Conservation (phyloP, 1,139 yeast species). For the Hanseniaspora gamundiae region DNA sequence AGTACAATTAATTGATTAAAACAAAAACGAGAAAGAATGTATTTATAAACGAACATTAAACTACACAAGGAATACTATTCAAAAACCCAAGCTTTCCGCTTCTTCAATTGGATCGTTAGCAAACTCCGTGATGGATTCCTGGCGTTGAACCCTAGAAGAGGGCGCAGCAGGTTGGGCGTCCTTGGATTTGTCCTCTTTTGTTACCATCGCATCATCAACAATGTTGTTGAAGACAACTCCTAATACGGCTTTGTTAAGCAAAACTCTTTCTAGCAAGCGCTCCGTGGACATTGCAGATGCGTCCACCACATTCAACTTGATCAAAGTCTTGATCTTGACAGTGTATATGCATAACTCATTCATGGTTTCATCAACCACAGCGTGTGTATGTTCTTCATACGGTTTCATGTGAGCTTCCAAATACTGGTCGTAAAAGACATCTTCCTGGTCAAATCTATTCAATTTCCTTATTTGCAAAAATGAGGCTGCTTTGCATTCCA, state of each 20-base stretch:
- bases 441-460: conserved; percentile 11
- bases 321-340: conserved; percentile 37
- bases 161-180: not conserved
- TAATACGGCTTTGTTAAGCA: conserved; percentile 35
- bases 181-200: not conserved
- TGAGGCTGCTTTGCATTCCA: conserved; percentile 1
- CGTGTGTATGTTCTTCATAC: conserved; percentile 19
- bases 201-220: not conserved
- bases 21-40: too few species aligned
- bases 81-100: not conserved
- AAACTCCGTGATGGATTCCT: not conserved
- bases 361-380: conserved; percentile 22
- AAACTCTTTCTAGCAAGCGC: conserved; percentile 27
- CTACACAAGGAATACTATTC: not conserved
- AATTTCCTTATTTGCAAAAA: not conserved
- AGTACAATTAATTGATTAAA: too few species aligned
- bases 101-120: not conserved
- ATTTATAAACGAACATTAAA: too few species aligned
- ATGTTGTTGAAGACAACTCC: conserved; percentile 25
- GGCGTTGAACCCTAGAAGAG: too few species aligned
- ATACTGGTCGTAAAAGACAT: conserved; percentile 24
- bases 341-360: conserved; percentile 45
- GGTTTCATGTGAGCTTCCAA: conserved; percentile 17
- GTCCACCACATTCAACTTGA: conserved; percentile 30
- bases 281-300: conserved; percentile 13